These are phyloP conservation scores for Fusarium sp. DNA, from an alignment of 2,329 filamentous ascomycete genomes.

Conservation along the genomic window DNA sequence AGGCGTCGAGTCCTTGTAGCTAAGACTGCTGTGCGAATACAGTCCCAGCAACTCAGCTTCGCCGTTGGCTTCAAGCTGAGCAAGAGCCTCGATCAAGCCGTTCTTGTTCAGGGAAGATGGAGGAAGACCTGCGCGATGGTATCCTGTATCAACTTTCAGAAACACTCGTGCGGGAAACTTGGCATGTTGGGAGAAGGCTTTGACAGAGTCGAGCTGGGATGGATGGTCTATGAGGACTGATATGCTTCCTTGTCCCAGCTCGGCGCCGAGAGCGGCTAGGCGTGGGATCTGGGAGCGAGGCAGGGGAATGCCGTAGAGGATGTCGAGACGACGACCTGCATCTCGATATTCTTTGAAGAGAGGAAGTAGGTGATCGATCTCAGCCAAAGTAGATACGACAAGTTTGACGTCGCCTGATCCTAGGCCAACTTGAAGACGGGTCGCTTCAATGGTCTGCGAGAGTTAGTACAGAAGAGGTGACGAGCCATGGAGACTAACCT, in stretches of 20 bases:
- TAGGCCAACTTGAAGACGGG: constrained; percentile 65
- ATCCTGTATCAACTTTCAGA: constrained; percentile 72
- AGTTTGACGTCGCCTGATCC: constrained; percentile 58
- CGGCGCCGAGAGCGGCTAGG: constrained; percentile 57
- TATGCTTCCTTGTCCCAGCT: constrained; percentile 59
- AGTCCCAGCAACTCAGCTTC: constrained; percentile 40
- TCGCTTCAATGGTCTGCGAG: constrained; percentile 63
- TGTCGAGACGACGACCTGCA: constrained; percentile 36
- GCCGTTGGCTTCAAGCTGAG: constrained; percentile 37
- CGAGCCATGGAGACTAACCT: constrained; percentile 52
- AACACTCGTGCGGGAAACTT: constrained; percentile 57
- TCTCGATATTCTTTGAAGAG: constrained; percentile 57
- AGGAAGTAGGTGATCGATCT: constrained; percentile 65
- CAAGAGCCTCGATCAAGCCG: constrained; percentile 52
- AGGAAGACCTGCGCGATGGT: constrained; percentile 69
- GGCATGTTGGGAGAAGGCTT: constrained; percentile 48
- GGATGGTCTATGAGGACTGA: constrained; percentile 68
- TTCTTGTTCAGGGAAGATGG: constrained; percentile 54
- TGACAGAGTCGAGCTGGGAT: constrained; percentile 54
- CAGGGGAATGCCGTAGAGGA: constrained; percentile 72
- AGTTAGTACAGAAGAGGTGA: neutral
- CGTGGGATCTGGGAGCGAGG: constrained; percentile 64
- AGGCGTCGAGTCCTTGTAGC: constrained; percentile 45
- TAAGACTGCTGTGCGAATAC: constrained; percentile 51
- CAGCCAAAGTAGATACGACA: constrained; percentile 68